Percentiles rank a stretch among this genome's conserved stretches.
Conservation (phyloP, 306 rosid genomes). For the Malus asiatica region DNA sequence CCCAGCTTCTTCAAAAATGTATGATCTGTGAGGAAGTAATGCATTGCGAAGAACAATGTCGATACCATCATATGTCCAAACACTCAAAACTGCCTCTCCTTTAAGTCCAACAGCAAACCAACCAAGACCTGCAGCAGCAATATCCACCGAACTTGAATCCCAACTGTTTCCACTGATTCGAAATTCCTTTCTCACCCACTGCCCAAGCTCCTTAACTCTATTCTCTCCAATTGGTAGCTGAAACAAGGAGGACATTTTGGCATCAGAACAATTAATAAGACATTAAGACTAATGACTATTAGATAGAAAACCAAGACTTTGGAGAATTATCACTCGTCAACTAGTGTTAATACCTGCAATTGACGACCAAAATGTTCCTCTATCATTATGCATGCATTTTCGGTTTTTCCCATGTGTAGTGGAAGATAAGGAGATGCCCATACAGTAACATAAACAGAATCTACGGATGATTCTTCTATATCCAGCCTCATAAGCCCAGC, state of each 20-base stretch:
- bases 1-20: slow-evolving; percentile 63
- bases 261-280: not conserved
- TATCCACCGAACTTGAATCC: slow-evolving; percentile 86
- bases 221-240: slow-evolving; percentile 84
- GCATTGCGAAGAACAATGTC: slow-evolving; percentile 66
- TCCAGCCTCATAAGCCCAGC: slow-evolving; percentile 94
- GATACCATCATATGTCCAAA: slow-evolving; percentile 85
- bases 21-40: slow-evolving; percentile 60
- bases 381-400: slow-evolving; percentile 53
- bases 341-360: slow-evolving; percentile 55
- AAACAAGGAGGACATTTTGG: slow-evolving; percentile 15
- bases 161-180: slow-evolving; percentile 62
- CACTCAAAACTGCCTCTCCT: slow-evolving; percentile 70
- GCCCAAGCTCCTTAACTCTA: slow-evolving; percentile 71
- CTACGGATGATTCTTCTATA: slow-evolving; percentile 58
- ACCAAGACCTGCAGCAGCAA: slow-evolving; percentile 82
- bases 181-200: slow-evolving; percentile 65
- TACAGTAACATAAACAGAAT: slow-evolving; percentile 65
- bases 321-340: not conserved
- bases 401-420: slow-evolving; percentile 85
- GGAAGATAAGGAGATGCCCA: slow-evolving; percentile 95
- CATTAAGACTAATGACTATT: too few species aligned
- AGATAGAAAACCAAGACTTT: too few species aligned
- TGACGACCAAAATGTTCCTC: slow-evolving; percentile 82
- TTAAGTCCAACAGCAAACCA: slow-evolving; percentile 90